Evolutionary conservation across 257 asterid genomes (phyloP).

Genomic region (Solanum sitiens): DNA sequence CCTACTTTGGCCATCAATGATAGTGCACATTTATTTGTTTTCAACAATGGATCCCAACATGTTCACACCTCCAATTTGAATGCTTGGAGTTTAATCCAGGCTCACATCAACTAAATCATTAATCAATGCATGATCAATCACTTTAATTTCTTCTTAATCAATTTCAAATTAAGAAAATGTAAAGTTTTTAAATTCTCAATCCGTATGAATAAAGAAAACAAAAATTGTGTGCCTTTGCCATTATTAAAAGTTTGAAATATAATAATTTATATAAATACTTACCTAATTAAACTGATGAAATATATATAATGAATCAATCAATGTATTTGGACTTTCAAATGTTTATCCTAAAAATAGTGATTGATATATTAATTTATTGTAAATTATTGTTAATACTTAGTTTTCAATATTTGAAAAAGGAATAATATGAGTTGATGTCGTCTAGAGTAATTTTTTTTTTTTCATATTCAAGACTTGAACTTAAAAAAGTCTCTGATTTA

Average conservation of each 20-base stretch:
- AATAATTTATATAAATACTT: not conserved
- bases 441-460: too few species aligned
- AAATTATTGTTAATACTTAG: not conserved
- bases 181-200: not conserved
- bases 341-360: not conserved
- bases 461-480: too few species aligned
- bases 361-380: not conserved
- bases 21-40: conserved; percentile 4
- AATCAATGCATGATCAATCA: not conserved
- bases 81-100: conserved; percentile 18
- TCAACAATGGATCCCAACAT: conserved; percentile 17
- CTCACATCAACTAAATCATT: not conserved
- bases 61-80: conserved; percentile 2
- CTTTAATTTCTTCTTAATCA: not conserved
- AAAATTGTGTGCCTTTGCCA: not conserved
- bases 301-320: not conserved
- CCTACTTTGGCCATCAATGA: not conserved
- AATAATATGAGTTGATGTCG: not conserved
- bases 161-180: not conserved
- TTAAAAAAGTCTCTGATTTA: fast-evolving
- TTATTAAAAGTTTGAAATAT: not conserved
- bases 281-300: not conserved
- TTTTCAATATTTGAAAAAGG: not conserved
- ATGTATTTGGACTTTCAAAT: not conserved
- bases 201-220: not conserved